Evolutionary conservation across 2,329 filamentous ascomycete species (phyloP).

Genomic region (Apiospora malaysiana): DNA sequence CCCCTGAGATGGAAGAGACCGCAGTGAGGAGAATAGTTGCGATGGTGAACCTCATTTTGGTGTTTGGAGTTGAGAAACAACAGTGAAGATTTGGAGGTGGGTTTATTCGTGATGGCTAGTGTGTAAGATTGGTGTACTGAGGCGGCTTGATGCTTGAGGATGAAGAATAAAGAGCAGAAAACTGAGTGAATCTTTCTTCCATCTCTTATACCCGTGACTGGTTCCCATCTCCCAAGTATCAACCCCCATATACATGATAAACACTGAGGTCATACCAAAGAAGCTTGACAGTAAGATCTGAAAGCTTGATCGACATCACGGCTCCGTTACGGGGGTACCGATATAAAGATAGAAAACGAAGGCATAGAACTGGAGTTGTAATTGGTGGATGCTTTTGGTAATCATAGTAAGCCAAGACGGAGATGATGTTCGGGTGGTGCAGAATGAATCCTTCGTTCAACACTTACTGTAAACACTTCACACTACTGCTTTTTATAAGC

Average conservation of each 20-base stretch:
- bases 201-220: background rate
- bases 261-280: background rate
- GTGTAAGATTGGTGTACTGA: background rate
- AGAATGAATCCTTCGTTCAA: background rate
- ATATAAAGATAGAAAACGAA: background rate
- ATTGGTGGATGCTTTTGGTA: background rate
- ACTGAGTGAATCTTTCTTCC: background rate
- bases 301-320: background rate
- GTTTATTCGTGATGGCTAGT: background rate
- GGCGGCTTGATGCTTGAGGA: background rate
- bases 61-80: background rate
- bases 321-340: too few relatives aligned
- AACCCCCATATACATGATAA: background rate
- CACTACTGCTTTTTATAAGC: background rate
- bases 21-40: conserved; percentile 16
- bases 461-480: background rate
- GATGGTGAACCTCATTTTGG: conserved; percentile 20
- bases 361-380: background rate
- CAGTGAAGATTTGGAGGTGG: background rate
- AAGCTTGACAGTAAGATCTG: background rate
- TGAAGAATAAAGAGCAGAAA: background rate
- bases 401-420: background rate
- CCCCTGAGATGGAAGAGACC: background rate
- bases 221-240: background rate
- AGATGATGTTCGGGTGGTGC: too few relatives aligned